Evolutionary conservation across 169 alveolate species (phyloP), one percentile per base, ranked within the genome.

Genomic region (Eimeria tenella): DNA sequence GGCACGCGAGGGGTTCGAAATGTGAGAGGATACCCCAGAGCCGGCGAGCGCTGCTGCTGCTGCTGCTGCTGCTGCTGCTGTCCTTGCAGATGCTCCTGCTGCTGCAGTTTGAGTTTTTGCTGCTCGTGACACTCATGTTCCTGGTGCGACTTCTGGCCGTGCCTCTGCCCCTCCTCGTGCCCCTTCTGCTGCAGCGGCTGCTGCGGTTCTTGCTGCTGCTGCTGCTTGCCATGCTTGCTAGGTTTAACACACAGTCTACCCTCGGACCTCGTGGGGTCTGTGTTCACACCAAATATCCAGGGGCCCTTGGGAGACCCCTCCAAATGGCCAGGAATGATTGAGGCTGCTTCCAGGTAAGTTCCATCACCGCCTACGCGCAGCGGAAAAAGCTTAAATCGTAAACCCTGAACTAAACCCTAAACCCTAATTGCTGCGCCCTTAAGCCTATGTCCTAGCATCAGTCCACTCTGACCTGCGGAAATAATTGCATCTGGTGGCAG

Each of bases 261-360:
- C 90, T 95, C 94, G 19, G 98, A 96, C 15, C 98, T 79, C 81
- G 91, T 95, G 3, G 98, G 98, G 87, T 96, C 98, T 23, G 98
- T 96, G 63, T 96, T 96, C 17, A 96, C 19, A 4, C 98, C 98
- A n/a, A 95, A 95, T 49, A 96, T 68, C 96, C 95, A 93, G 50
- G 95, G 56, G 60, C 81, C 71, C 7, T 55, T 52, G 7, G 82
- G 94, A 68, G n/a, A 68, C 53, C 84, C 84, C 10, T 49, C 56
- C 62, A 52, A 4, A 10, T 87, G 84, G 6, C 79, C 79, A 23
- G 98, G 97, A 23, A 96, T 83, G 92, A 96, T 68, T 5, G 98
- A 93, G 11, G 98, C 97, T 2, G 98, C 97, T 94, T 96, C 98
- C 62, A 96, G 95, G 74, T 94, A 95, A 15, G 98, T 96, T n/a